Base-by-base conservation (phyloP, 2,329 filamentous ascomycete species). In the Hymenoscyphus fraxineus region DNA sequence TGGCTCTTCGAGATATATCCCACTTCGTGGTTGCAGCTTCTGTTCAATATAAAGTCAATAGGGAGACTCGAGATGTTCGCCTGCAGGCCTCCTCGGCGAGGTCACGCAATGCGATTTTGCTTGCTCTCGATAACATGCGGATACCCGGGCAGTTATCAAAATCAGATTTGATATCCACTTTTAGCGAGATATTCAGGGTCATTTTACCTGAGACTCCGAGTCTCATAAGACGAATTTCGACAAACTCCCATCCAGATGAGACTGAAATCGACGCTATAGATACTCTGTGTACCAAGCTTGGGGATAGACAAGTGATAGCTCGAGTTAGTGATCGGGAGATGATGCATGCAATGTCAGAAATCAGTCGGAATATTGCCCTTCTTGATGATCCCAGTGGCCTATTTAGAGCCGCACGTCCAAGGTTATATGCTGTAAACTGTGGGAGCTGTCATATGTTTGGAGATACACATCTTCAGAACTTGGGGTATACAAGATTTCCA, bases 301-400 rank as follows among this genome's bases (percentile, higher is more conserved):
- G 61, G 35, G 73, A 77, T 35, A 73, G 77, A 15, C 76, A 77
- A 64, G 64, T 76, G 1, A 68, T 78, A 39, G 73, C 77, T 60
- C 74, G 78, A n/a, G 70, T 77, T n/a, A 79, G 78, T 63, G 78
- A 80, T 67, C 68, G 74, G 58, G 77, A 78, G 51, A 67, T 76
- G 66, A 74, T 76, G 64, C 73, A 75, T 65, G 75, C 69, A 32
- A 72, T 79, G 47, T 76, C 77, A 13, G 73, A 75, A 61, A 73
- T 78, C 6, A 74, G 74, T 19, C 72, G 70, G 61, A 76, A 73
- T 32, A 77, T 79, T 57, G 67, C 74, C 12, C 62, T 75, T 3
- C 71, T 77, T 6, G 76, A 77, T 65, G 76, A 78, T 64, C 76
- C 77, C 27, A 70, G 69, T 58, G 70, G 74, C 44, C 71, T 73